Evolutionary conservation across 345 rosid genomes (phyloP), one percentile per base, ranked within the genome.

Genomic region (Gossypium arboreum): DNA sequence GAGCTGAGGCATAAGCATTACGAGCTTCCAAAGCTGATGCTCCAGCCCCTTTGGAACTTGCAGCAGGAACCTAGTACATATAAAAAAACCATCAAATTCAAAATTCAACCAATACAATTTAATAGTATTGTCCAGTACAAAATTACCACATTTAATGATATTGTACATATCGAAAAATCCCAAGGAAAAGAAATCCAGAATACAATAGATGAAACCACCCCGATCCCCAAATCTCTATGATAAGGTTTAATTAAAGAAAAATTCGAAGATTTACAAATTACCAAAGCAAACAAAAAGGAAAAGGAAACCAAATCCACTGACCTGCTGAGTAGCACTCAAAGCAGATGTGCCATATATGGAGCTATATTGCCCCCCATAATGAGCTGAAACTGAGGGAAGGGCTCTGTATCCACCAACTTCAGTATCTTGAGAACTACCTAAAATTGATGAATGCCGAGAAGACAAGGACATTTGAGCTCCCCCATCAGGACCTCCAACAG

Each of bases 291-390:
- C 12, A 51, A 29, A 52, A 1, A 24, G 59, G 48, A 24, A 57
- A 72, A 57, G 16, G 10, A 44, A 71, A 8, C 44, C 18, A 24
- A 63, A 15, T 13, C 45, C n/a, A 77, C 76, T 61, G 22, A 89
- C 97, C 92, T 88, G 89, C 75, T 88, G 97, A 79, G 89, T 76
- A 72, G 84, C 89, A 50, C 85, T 84, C 68, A 90, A 78, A 67
- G 91, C 62, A 74, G 81, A 57, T 57, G 97, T 81, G 24, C 91
- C 89, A 83, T 93, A 95, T 52, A 87, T 68, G 66, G 97, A 83
- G 51, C 86, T 84, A 75, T 93, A 90, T 22, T 85, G 93, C 5
- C 90, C 89, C 52, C 93, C 94, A 29, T 89, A 95, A 81, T 88
- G 95, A 75, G 87, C 82, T 13, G 87, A 82, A 45, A 90, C 73